phyloP scores from a whole-genome alignment of 2,329 filamentous ascomycete species.

The Xenoacremonium recifei region DNA sequence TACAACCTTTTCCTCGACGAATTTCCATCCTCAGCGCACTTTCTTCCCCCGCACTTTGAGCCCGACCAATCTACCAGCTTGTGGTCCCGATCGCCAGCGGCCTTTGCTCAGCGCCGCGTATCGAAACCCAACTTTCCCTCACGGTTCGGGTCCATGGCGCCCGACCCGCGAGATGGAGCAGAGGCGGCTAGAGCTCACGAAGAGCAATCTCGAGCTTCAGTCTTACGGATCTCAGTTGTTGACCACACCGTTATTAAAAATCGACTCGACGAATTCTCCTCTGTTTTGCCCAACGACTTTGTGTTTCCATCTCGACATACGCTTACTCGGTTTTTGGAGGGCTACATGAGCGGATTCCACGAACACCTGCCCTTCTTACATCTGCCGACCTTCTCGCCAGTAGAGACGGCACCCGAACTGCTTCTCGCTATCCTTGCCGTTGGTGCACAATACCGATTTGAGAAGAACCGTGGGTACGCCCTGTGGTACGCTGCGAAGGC shows the following conservation, averaged over 20 bases:
- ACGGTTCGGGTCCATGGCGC: slow-evolving; percentile 52
- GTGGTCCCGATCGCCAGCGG: slow-evolving; percentile 46
- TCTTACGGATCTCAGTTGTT: slow-evolving; percentile 50
- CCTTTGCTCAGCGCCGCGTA: slow-evolving; percentile 36
- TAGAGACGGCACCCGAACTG: slow-evolving; percentile 66
- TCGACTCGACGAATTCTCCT: slow-evolving; percentile 60
- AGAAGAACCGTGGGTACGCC: slow-evolving; percentile 56
- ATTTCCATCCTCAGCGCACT: slow-evolving; percentile 52
- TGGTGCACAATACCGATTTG: slow-evolving; percentile 65
- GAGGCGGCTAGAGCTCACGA: slow-evolving; percentile 28
- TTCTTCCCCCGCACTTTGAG: slow-evolving; percentile 54
- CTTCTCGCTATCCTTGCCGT: slow-evolving; percentile 66
- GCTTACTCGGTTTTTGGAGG: slow-evolving; percentile 65
- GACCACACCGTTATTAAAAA: slow-evolving; percentile 57
- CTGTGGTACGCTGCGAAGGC: slow-evolving; percentile 62
- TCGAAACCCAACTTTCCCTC: slow-evolving; percentile 55
- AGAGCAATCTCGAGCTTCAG: slow-evolving; percentile 31
- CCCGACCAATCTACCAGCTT: slow-evolving; percentile 50
- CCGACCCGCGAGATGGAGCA: slow-evolving; percentile 46
- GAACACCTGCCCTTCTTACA: slow-evolving; percentile 61
- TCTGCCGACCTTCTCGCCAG: slow-evolving; percentile 62
- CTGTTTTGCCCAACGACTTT: slow-evolving; percentile 60
- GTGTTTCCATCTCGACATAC: slow-evolving; percentile 68
- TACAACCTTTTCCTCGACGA: slow-evolving; percentile 61
- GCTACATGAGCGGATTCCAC: slow-evolving; percentile 67